Conservation (phyloP, 2,329 filamentous ascomycete species). For the Curvularia eragrostidis region DNA sequence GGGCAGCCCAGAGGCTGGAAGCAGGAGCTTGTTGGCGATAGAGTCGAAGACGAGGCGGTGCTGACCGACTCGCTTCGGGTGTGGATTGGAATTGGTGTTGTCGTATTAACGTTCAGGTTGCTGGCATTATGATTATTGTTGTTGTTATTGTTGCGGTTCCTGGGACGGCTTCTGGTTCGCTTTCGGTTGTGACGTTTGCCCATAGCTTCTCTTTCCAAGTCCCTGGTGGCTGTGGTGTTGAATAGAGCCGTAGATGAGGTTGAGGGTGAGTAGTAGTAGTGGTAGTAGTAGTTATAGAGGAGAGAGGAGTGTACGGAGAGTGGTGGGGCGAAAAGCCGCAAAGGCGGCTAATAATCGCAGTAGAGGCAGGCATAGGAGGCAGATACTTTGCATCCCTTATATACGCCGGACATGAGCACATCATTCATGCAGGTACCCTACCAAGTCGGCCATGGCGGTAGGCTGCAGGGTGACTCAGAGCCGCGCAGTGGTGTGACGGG, state of each 20-base stretch:
- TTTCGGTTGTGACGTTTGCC: conserved; percentile 55
- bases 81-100: conserved; percentile 30
- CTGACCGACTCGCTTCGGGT: conserved; percentile 40
- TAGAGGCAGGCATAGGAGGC: conserved; percentile 21
- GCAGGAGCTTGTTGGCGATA: conserved; percentile 31
- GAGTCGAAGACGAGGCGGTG: conserved; percentile 35
- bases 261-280: background rate
- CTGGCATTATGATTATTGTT: conserved; percentile 24
- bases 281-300: background rate
- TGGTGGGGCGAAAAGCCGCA: conserved; percentile 39
- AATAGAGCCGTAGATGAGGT: background rate
- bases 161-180: conserved; percentile 52
- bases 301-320: conserved; percentile 6
- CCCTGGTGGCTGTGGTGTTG: background rate
- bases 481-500: conserved; percentile 28
- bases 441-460: conserved; percentile 34
- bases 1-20: conserved; percentile 30
- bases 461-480: conserved; percentile 47
- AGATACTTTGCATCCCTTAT: conserved; percentile 34
- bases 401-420: conserved; percentile 29
- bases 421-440: conserved; percentile 30
- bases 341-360: conserved; percentile 34
- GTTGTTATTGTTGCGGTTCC: conserved; percentile 45
- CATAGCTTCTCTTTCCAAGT: conserved; percentile 36
- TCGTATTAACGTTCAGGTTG: conserved; percentile 14